Evolutionary conservation across 805 yeast genomes (phyloP), one percentile per base, ranked within the genome.

Genomic region (Metschnikowia rubicola): DNA sequence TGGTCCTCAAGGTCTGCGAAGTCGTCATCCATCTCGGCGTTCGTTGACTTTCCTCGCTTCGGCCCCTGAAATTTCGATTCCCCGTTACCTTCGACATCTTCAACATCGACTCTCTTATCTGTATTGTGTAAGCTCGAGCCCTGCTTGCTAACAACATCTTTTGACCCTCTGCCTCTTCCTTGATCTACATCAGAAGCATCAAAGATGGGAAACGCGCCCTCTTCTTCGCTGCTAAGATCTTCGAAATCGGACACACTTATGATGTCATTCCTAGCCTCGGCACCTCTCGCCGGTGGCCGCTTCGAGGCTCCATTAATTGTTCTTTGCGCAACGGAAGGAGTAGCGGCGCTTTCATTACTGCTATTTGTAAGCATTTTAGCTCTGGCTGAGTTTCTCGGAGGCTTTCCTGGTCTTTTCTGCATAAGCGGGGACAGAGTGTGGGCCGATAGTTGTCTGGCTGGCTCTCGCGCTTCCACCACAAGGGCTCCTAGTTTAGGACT

Each of bases 1-100:
- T 72, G 73, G 46, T 70, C 70, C 43, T 72, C 77, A 37, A 72
- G 61, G 51, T 71, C 76, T 35, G 67, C 67, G 48, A 72, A 72
- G 29, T 71, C 76, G 54, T 72, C 75, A 29, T 62, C 70, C 50
- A 61, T 53, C 15, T 64, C 71, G n/a, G 12, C 40, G 50, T 7
- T 37, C 48, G 4, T 41, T 44, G 6, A 39, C 45, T 12, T 34
- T 41, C n/a, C 6, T 19, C 30, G 11, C 21, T 10, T 7, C 8
- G 26, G 11, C 26, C 34, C 9, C 11, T 31, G 11, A 12, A n/a
- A 17, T 39, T 28, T 29, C 8, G 30, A 10, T 21, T 13, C 13
- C 3, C n/a, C 33, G 32, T 29, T 13, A 9, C 21, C 12, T 8
- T 29, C 31, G 11, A 19, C 13, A 7, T 13, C 10, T n/a, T 30